A percentile compares a stretch with the other conserved stretches of the same genome.
Evolutionary conservation across 169 alveolate genomes (phyloP).

Genomic region (Plasmodium coatneyi): DNA sequence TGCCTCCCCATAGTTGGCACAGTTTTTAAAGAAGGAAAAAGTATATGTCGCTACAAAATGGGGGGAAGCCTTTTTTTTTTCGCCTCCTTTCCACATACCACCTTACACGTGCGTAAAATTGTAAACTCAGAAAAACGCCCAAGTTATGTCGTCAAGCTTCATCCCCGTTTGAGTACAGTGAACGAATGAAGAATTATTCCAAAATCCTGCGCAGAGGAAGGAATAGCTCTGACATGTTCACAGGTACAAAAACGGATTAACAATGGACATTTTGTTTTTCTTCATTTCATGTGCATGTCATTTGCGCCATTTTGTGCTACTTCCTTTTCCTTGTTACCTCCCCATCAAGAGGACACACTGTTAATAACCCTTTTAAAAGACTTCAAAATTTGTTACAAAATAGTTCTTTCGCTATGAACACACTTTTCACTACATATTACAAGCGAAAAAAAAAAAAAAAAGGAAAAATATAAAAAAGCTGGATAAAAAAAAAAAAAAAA

Average conservation of each 20-base stretch:
- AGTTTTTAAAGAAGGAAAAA: background rate
- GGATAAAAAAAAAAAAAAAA: background rate
- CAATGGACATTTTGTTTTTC: background rate
- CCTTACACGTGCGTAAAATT: background rate
- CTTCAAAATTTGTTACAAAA: background rate
- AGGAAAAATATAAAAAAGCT: background rate
- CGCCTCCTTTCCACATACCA: background rate
- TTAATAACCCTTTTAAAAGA: background rate
- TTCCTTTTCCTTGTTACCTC: background rate
- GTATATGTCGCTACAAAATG: background rate
- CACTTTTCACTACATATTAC: background rate
- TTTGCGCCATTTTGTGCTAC: background rate
- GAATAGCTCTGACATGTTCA: constrained; percentile 74
- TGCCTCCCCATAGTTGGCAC: background rate
- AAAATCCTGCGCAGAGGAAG: constrained; percentile 64
- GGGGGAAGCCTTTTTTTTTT: background rate
- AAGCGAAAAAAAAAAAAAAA: background rate
- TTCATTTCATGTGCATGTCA: background rate
- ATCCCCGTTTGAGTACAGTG: background rate
- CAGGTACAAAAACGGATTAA: background rate
- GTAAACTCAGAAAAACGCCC: background rate
- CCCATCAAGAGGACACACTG: background rate
- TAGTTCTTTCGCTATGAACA: constrained; percentile 1
- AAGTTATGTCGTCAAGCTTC: constrained; percentile 16
- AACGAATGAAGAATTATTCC: constrained; percentile 75